Percentiles rank a stretch among this genome's conserved stretches.
Conservation (phyloP, 108 stramenopile genomes). For the Discostella stelligeroides region DNA sequence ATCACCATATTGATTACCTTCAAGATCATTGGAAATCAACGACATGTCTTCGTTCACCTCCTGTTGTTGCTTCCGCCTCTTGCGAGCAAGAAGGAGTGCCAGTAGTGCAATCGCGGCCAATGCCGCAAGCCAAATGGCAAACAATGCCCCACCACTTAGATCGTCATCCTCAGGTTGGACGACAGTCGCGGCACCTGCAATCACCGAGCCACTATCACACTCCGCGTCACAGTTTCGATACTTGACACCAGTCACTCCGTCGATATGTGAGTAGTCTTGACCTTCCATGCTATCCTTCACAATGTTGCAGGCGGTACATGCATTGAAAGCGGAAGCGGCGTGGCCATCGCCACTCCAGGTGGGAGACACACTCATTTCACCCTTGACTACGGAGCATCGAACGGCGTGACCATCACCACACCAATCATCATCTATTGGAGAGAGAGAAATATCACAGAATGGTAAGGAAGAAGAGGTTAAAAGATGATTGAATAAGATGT, state of each 20-base stretch:
- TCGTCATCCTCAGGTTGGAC: slow-evolving; percentile 15
- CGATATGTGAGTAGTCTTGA: slow-evolving; percentile 26
- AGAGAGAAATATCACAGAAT: too few relatives aligned
- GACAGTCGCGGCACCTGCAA: slow-evolving; percentile 1
- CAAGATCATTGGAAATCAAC: slow-evolving; percentile 23
- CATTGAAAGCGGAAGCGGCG: neutral
- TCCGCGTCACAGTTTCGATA: slow-evolving; percentile 12
- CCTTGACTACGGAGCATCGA: slow-evolving; percentile 19
- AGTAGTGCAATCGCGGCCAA: slow-evolving; percentile 27
- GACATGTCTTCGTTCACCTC: slow-evolving; percentile 15
- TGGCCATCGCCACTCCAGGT: slow-evolving; percentile 8
- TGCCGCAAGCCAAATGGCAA: slow-evolving; percentile 14
- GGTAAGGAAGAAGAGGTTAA: neutral
- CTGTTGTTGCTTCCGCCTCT: slow-evolving; percentile 14
- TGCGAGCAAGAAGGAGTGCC: slow-evolving; percentile 5
- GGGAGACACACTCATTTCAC: slow-evolving; percentile 21
- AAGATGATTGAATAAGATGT: neutral
- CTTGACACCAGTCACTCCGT: slow-evolving; percentile 29
- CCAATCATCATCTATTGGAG: slow-evolving; percentile 27
- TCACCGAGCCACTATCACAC: slow-evolving; percentile 7
- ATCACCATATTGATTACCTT: slow-evolving; percentile 12
- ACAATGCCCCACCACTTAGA: slow-evolving; percentile 15
- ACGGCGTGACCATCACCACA: slow-evolving; percentile 13
- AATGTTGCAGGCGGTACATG: slow-evolving; percentile 11
- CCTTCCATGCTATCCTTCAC: slow-evolving; percentile 32